A percentile compares a stretch with the other conserved stretches of the same genome.
Conservation (phyloP, 2,329 filamentous ascomycete genomes). For the Cryphonectria japonica region DNA sequence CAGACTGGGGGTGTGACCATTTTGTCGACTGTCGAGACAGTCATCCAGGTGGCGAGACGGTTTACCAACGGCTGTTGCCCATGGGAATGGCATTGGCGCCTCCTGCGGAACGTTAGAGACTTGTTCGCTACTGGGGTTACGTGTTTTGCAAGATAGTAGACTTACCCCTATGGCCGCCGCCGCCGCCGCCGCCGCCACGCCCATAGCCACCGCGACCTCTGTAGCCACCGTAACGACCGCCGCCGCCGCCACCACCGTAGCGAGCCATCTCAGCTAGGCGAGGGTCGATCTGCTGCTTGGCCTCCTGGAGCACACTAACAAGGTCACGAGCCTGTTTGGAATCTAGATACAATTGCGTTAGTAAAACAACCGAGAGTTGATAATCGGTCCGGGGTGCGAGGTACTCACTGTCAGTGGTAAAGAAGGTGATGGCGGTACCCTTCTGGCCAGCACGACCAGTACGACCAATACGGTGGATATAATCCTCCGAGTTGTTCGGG, state of each 20-base stretch:
- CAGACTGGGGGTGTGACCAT: slow-evolving; percentile 4
- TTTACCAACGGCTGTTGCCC: slow-evolving; percentile 56
- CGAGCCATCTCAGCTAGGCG: slow-evolving; percentile 94
- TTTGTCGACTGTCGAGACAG: neutral
- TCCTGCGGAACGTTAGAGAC: slow-evolving; percentile 30
- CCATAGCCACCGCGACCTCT: slow-evolving; percentile 58
- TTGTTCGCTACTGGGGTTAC: slow-evolving; percentile 24
- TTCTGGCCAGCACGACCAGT: slow-evolving; percentile 93
- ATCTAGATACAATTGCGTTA: slow-evolving; percentile 58
- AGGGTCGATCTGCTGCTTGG: slow-evolving; percentile 97
- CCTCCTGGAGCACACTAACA: slow-evolving; percentile 87
- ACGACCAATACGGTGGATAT: slow-evolving; percentile 95
- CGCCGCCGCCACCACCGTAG: slow-evolving; percentile 85
- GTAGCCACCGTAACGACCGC: slow-evolving; percentile 73
- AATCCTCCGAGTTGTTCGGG: slow-evolving; percentile 98
- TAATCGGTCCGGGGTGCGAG: neutral
- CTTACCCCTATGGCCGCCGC: slow-evolving; percentile 32
- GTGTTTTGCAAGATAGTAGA: slow-evolving; percentile 14
- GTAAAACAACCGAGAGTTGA: slow-evolving; percentile 27
- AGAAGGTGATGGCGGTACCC: slow-evolving; percentile 96
- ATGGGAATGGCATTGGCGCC: slow-evolving; percentile 56
- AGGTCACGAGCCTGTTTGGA: slow-evolving; percentile 96
- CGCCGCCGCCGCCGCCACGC: slow-evolving; percentile 49
- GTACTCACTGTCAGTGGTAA: slow-evolving; percentile 97
- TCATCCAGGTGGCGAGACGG: slow-evolving; percentile 8